A percentile compares a stretch with the other conserved stretches of the same genome.
Evolutionary conservation across 139 green algal species (phyloP).

Genomic region (Chlamydomonas eustigma): DNA sequence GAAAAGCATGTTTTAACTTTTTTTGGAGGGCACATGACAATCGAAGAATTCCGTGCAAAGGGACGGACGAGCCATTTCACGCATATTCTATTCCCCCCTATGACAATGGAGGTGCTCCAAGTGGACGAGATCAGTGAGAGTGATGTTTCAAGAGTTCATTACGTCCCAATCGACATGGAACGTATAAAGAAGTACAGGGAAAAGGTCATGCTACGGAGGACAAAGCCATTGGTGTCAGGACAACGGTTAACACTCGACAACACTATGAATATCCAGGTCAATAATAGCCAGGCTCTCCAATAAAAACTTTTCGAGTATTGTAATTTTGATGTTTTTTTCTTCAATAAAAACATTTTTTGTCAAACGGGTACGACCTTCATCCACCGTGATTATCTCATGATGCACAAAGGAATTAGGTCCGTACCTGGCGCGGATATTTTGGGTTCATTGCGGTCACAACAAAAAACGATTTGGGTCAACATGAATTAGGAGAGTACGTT

Average conservation of each 20-base stretch:
- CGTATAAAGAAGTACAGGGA: constrained; percentile 1
- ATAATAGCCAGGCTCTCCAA: too few species aligned
- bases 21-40: constrained; percentile 21
- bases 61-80: background rate
- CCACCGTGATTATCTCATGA: too few species aligned
- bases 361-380: too few species aligned
- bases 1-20: background rate
- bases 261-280: constrained; percentile 12
- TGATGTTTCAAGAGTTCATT: background rate
- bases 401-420: too few species aligned
- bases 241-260: background rate
- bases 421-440: too few species aligned
- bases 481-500: too few species aligned
- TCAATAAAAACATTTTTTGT: too few species aligned
- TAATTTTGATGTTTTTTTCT: too few species aligned
- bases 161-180: background rate
- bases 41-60: constrained; percentile 12
- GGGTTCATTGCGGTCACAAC: too few species aligned
- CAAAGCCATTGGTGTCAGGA: background rate
- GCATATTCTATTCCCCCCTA: background rate
- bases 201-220: constrained; percentile 2
- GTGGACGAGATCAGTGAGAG: constrained; percentile 2
- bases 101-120: background rate
- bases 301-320: too few species aligned
- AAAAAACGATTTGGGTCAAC: too few species aligned